Percentiles rank a stretch among this genome's conserved stretches.
These are phyloP conservation scores for Claviceps sorghi DNA, from an alignment of 2,329 filamentous ascomycete species.

Conservation along the genomic window DNA sequence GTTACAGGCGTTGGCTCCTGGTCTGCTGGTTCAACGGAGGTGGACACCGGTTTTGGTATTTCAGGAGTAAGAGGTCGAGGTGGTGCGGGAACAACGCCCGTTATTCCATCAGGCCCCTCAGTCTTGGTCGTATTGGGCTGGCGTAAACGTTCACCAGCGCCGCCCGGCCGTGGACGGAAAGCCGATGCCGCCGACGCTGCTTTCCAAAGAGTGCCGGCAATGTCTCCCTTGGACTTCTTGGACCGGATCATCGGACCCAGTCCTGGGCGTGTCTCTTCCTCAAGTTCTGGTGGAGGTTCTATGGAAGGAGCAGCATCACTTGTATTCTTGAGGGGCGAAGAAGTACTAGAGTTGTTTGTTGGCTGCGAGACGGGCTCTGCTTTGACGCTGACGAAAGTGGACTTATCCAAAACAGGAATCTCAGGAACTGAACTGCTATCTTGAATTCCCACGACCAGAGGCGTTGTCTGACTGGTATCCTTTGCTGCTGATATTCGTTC, in stretches of 20 bases:
- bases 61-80: conserved; percentile 27
- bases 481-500: conserved; percentile 33
- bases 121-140: conserved; percentile 39
- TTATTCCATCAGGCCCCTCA: conserved; percentile 77
- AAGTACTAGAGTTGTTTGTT: conserved; percentile 10
- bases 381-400: conserved; percentile 4
- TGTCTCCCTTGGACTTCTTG: conserved; percentile 55
- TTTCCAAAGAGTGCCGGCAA: conserved; percentile 65
- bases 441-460: conserved; percentile 7
- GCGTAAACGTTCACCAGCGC: conserved; percentile 66
- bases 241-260: conserved; percentile 84
- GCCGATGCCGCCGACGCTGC: conserved; percentile 40
- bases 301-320: conserved; percentile 12
- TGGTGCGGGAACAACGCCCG: conserved; percentile 71
- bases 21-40: background rate
- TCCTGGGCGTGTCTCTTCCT: conserved; percentile 48
- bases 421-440: conserved; percentile 14
- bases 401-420: conserved; percentile 7
- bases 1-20: background rate
- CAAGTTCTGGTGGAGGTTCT: conserved; percentile 10
- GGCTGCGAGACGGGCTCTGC: conserved; percentile 2
- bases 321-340: conserved; percentile 14
- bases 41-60: conserved; percentile 13
- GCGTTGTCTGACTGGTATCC: conserved; percentile 16
- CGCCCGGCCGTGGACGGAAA: conserved; percentile 80